Percentiles rank a stretch among this genome's conserved stretches.
Conservation (phyloP, 2,329 filamentous ascomycete genomes). For the Botrytis pseudocinerea region DNA sequence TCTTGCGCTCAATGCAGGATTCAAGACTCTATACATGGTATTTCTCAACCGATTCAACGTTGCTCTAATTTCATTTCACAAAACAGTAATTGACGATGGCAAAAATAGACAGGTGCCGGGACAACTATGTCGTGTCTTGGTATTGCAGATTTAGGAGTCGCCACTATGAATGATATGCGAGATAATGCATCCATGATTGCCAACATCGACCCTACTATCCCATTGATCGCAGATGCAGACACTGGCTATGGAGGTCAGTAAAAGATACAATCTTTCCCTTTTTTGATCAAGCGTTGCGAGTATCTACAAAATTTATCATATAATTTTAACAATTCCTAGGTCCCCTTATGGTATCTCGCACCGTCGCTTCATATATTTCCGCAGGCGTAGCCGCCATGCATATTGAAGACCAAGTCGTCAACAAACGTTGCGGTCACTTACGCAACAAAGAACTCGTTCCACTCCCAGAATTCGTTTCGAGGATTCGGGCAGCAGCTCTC, state of each 20-base stretch:
- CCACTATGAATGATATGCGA: slow-evolving; percentile 54
- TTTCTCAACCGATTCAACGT: background rate
- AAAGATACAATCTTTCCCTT: background rate
- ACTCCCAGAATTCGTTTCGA: slow-evolving; percentile 43
- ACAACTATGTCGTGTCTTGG: slow-evolving; percentile 51
- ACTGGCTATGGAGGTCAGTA: slow-evolving; percentile 51
- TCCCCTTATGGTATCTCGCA: slow-evolving; percentile 46
- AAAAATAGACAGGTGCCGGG: slow-evolving; percentile 50
- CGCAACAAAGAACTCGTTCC: slow-evolving; percentile 57
- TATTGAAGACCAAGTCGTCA: slow-evolving; percentile 63
- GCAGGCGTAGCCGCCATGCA: slow-evolving; percentile 59
- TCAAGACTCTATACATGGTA: slow-evolving; percentile 65
- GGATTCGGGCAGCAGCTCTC: slow-evolving; percentile 56
- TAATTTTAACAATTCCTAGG: slow-evolving; percentile 17
- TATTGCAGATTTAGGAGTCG: slow-evolving; percentile 52
- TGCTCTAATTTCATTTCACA: background rate
- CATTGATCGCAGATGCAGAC: slow-evolving; percentile 53
- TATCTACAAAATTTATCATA: background rate
- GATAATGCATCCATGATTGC: slow-evolving; percentile 55
- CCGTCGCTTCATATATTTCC: slow-evolving; percentile 41
- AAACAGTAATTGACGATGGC: background rate
- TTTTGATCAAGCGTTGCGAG: background rate
- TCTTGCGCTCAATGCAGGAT: slow-evolving; percentile 62
- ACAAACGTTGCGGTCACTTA: slow-evolving; percentile 67
- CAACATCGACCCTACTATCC: slow-evolving; percentile 49